Evolutionary conservation across 306 rosid genomes (phyloP).

Genomic region (Ziziphus jujuba): DNA sequence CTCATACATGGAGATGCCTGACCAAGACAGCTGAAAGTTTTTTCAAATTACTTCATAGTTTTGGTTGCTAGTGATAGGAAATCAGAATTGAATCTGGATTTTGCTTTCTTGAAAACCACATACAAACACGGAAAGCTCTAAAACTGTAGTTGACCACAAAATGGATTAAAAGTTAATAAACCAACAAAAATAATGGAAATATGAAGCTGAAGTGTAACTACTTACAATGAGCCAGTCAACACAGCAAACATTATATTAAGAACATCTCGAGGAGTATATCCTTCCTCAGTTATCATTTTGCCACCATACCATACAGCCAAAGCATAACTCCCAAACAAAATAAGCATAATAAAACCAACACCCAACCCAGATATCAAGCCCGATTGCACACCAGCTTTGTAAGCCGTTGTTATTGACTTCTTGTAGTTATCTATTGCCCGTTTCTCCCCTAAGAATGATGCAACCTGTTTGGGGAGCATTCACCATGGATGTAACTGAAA

Average conservation of each 20-base stretch:
- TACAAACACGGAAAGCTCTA: no score
- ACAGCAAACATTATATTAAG: conserved; percentile 59
- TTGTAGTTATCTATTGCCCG: conserved; percentile 63
- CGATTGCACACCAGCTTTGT: conserved; percentile 52
- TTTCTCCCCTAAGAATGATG: conserved; percentile 88
- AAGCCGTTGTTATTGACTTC: conserved; percentile 52
- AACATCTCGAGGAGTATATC: conserved; percentile 71
- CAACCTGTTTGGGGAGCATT: conserved; percentile 52
- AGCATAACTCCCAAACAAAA: conserved; percentile 47
- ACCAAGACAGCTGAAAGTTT: conserved; percentile 59
- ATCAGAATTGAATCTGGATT: no score
- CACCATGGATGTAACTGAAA: conserved; percentile 1
- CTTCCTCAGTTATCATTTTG: conserved; percentile 68
- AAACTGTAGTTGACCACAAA: background rate
- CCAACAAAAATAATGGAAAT: background rate
- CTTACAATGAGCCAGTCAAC: conserved; percentile 71
- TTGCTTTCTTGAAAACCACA: no score
- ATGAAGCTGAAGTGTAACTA: conserved; percentile 29
- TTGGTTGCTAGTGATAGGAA: no score
- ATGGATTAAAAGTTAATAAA: background rate
- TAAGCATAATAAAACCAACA: conserved; percentile 33
- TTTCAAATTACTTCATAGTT: background rate
- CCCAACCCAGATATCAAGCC: conserved; percentile 77
- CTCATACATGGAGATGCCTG: conserved; percentile 82
- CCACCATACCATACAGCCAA: conserved; percentile 82